Conservation (phyloP, 2,329 filamentous ascomycete genomes). For the Ceratocystis cubensis region DNA sequence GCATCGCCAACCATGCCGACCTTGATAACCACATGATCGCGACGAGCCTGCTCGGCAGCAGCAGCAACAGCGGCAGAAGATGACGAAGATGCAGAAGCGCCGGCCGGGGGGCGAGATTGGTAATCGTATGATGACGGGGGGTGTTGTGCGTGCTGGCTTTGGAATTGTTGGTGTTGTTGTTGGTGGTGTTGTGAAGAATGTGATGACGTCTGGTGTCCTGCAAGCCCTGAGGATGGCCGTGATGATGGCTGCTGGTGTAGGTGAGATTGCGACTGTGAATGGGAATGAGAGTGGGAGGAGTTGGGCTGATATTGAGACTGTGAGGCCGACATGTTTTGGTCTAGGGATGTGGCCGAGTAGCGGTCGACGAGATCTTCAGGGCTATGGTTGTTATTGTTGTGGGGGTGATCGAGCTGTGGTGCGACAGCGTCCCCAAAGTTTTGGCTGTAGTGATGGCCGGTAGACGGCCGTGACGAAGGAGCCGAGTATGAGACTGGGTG, state of each 20-base stretch:
- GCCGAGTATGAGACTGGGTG: conserved; percentile 22
- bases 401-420: conserved; percentile 16
- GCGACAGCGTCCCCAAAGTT: conserved; percentile 38
- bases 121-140: conserved; percentile 27
- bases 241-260: conserved; percentile 26
- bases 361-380: conserved; percentile 33
- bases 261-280: not conserved
- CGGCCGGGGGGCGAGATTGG: conserved; percentile 16
- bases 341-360: conserved; percentile 36
- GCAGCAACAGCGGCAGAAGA: conserved; percentile 24
- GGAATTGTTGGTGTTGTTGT: conserved; percentile 29
- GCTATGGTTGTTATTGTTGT: not conserved
- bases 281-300: not conserved
- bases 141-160: conserved; percentile 33
- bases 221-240: conserved; percentile 44
- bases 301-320: not conserved
- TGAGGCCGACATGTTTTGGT: conserved; percentile 29
- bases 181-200: conserved; percentile 25
- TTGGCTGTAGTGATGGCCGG: conserved; percentile 34
- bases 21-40: conserved; percentile 86
- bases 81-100: not conserved
- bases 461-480: conserved; percentile 21
- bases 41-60: conserved; percentile 33
- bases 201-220: conserved; percentile 26
- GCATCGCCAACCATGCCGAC: conserved; percentile 99